A percentile compares a stretch with the other conserved stretches of the same genome.
Conservation (phyloP, 106 monocot genomes). For the Dendrobium catenatum region DNA sequence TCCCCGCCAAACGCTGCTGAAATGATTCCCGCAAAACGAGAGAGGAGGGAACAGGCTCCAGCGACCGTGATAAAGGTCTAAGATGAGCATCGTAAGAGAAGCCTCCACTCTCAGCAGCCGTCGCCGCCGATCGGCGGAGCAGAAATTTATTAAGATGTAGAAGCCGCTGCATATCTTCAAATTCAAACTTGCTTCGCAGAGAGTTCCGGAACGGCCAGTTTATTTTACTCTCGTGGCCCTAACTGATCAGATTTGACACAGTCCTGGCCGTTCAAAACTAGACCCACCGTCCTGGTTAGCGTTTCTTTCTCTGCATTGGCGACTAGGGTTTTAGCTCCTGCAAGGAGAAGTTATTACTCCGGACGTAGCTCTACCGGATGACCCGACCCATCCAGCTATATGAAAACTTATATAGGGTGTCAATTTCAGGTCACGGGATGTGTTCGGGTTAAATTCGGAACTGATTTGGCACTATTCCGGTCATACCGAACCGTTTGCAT, state of each 20-base stretch:
- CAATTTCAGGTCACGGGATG: no score
- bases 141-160: neutral
- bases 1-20: neutral
- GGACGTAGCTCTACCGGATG: no score
- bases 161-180: conserved; percentile 8
- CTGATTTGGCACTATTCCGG: no score
- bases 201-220: neutral
- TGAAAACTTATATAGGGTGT: no score
- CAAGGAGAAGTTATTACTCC: no score
- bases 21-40: neutral
- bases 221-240: neutral
- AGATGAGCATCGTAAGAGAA: neutral
- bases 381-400: no score
- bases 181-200: neutral
- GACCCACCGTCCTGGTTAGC: no score
- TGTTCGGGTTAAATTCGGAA: no score
- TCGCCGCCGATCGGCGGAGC: conserved; percentile 1
- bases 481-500: no score
- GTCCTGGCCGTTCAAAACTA: neutral
- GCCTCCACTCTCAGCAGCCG: neutral
- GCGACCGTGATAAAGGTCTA: neutral
- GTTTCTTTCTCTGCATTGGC: no score
- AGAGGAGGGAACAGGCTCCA: neutral
- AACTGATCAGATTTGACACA: neutral
- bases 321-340: no score